Evolutionary conservation across 371 early-diverging fungal genomes (phyloP), one percentile per base, ranked within the genome.

Genomic region (Mortierella sp.): DNA sequence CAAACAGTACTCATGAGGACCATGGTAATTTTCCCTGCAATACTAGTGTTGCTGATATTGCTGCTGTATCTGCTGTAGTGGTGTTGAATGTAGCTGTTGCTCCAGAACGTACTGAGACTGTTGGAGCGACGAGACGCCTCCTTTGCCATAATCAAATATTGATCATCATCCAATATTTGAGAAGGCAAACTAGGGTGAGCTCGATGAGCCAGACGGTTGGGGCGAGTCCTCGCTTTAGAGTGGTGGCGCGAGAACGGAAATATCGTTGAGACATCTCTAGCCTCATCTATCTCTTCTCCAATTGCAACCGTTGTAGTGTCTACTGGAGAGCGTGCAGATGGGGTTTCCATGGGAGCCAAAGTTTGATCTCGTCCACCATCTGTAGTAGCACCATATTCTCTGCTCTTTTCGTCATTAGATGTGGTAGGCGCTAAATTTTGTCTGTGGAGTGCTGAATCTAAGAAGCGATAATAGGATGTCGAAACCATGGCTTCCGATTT

Each of bases 1-100:
- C 83, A 81, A 24, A 76, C 43, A 5, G 76, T 76, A 40, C 73
- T 76, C 76, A 81, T 73, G 24, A 76, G 61, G n/a, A 76, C 61
- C 83, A 76, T 45, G 16, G 62, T 57, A 6, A 75, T 47, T n/a
- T 66, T 69, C 6, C 62, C 70, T 0, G 65, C 26, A 24, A 75
- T 8, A n/a, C 60, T 64, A 8, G 64, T 32, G 40, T 16, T 18
- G 5, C 55, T 49, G 12, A 14, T 47, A 43, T 39, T 40, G 49
- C 22, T 37, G 14, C 8, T 11, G 62, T 70, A 43, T n/a, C 51
- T 62, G 47, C 11, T 62, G 22, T 62, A 43, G 45, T 62, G 30
- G 0, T 20, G 22, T 16, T 24, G 58, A 16, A 39, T 22, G 20
- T 35, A 61, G 22, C 22, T 40, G 60, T 24, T 62, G 66, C 26